Evolutionary conservation across 2,329 filamentous ascomycete species (phyloP).

Genomic region (Hypoxylon sp.): DNA sequence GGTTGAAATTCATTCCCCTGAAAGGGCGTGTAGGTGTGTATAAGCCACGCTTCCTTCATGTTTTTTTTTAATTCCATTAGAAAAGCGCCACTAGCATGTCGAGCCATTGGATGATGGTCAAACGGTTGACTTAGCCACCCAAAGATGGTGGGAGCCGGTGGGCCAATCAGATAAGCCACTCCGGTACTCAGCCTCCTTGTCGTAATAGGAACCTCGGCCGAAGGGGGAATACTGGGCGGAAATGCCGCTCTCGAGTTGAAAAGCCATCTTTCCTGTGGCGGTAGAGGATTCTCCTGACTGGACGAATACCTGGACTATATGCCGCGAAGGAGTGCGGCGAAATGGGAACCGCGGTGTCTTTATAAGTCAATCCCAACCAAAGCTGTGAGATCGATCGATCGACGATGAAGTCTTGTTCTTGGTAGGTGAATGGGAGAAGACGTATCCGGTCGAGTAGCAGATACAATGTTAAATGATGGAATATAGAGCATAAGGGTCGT

Average conservation of each 20-base stretch:
- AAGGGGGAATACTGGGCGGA: background rate
- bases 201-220: background rate
- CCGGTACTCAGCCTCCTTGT: slow-evolving; percentile 5
- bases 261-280: background rate
- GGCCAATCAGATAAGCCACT: slow-evolving; percentile 15
- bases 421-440: background rate
- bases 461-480: background rate
- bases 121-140: slow-evolving; percentile 7
- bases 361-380: background rate
- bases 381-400: background rate
- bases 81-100: slow-evolving; percentile 1
- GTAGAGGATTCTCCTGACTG: background rate
- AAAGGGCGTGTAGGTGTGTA: background rate
- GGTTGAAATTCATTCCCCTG: background rate
- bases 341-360: background rate
- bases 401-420: background rate
- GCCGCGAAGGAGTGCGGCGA: background rate
- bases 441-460: background rate
- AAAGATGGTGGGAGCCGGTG: background rate
- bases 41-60: background rate
- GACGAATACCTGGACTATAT: background rate
- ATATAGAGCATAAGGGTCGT: background rate
- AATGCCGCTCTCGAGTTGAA: background rate
- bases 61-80: too few relatives aligned
- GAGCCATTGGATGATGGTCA: background rate